These are phyloP conservation scores for Globisporangium barbulae DNA, from an alignment of 352 stramenopile species.

Conservation along the genomic window DNA sequence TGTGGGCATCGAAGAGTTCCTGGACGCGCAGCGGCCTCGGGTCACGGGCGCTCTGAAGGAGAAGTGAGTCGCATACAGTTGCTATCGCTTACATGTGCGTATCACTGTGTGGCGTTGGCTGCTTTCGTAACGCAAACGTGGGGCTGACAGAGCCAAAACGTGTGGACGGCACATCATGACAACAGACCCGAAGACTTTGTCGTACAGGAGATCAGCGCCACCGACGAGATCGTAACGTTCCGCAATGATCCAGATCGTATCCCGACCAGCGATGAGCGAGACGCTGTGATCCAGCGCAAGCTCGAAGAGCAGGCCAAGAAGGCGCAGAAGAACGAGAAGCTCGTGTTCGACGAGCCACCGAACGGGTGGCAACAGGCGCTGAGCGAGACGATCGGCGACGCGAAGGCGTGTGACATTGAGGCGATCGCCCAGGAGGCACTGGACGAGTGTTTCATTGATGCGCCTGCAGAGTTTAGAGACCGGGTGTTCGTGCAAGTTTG, in stretches of 20 bases:
- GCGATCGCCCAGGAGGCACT: constrained; percentile 21
- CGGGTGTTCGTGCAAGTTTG: constrained; percentile 69
- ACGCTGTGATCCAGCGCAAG: constrained; percentile 31
- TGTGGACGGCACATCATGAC: constrained; percentile 1
- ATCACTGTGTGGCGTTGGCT: too few relatives aligned
- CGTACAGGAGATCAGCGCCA: constrained; percentile 58
- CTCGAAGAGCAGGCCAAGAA: constrained; percentile 19
- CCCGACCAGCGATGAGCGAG: constrained; percentile 31
- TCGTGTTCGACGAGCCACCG: constrained; percentile 51
- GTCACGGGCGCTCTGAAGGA: constrained; percentile 43
- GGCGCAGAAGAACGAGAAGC: constrained; percentile 32
- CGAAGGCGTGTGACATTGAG: constrained; percentile 16
- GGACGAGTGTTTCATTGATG: constrained; percentile 26
- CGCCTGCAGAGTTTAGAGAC: constrained; percentile 46
- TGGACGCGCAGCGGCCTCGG: constrained; percentile 17
- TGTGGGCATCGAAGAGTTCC: constrained; percentile 51
- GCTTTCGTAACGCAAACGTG: neutral
- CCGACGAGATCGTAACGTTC: constrained; percentile 40
- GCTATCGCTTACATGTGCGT: neutral
- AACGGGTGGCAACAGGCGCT: constrained; percentile 51
- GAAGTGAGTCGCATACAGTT: constrained; percentile 25
- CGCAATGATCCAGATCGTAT: constrained; percentile 21
- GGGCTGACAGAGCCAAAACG: neutral
- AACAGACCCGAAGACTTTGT: constrained; percentile 59
- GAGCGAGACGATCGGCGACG: constrained; percentile 22